Percentiles rank a stretch among this genome's conserved stretches.
These are phyloP conservation scores for Alternaria arborescens DNA, from an alignment of 2,329 filamentous ascomycete genomes.

Conservation along the genomic window DNA sequence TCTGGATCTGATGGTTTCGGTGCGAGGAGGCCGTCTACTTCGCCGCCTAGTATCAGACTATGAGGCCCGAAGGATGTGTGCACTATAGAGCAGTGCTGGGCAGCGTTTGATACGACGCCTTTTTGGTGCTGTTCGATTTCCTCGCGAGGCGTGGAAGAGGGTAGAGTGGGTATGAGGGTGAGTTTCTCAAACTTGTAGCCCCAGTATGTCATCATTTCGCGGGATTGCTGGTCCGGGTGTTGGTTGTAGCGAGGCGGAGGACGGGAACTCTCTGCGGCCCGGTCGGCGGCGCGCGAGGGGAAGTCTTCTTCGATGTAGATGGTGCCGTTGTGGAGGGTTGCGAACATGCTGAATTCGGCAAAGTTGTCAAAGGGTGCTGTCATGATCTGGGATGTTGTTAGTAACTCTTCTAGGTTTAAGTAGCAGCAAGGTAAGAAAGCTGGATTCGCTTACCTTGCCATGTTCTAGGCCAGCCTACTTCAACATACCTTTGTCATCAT, in stretches of 20 bases:
- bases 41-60: slow-evolving; percentile 82
- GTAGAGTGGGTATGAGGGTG: slow-evolving; percentile 76
- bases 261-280: slow-evolving; percentile 54
- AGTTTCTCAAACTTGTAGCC: slow-evolving; percentile 98
- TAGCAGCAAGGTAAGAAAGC: slow-evolving; percentile 24
- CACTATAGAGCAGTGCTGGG: slow-evolving; percentile 95
- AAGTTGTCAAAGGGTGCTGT: slow-evolving; percentile 80
- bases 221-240: slow-evolving; percentile 66
- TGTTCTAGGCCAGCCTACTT: neutral
- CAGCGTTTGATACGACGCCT: slow-evolving; percentile 82
- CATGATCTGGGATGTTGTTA: slow-evolving; percentile 71
- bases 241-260: slow-evolving; percentile 32
- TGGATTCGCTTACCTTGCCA: slow-evolving; percentile 26
- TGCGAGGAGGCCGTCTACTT: slow-evolving; percentile 78
- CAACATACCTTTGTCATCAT: slow-evolving; percentile 92
- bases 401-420: neutral
- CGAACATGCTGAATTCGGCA: slow-evolving; percentile 93
- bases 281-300: slow-evolving; percentile 71
- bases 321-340: slow-evolving; percentile 84
- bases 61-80: slow-evolving; percentile 83
- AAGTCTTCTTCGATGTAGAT: slow-evolving; percentile 91
- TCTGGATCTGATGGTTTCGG: slow-evolving; percentile 28
- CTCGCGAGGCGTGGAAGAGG: slow-evolving; percentile 79
- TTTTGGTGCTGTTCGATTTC: slow-evolving; percentile 80
- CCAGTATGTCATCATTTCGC: slow-evolving; percentile 92